Conservation (phyloP, 2,329 filamentous ascomycete species). For the Plectosphaerella sp. region DNA sequence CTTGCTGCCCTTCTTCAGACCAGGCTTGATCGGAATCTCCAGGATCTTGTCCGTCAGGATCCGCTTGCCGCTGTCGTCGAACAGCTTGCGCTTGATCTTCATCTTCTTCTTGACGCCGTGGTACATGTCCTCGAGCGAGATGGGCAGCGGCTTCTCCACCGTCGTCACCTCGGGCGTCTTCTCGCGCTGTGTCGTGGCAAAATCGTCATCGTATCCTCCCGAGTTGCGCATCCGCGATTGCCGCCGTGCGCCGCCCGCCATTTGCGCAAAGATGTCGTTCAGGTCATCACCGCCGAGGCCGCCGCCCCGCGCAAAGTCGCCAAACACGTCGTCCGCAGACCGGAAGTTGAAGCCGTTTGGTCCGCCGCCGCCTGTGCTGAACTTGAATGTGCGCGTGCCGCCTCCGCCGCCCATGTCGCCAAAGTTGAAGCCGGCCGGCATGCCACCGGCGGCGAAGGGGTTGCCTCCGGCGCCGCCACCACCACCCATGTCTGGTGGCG, state of each 20-base stretch:
- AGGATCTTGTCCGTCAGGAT: conserved; percentile 84
- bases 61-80: conserved; percentile 80
- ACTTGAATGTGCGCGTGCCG: conserved; percentile 57
- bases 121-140: conserved; percentile 86
- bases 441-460: conserved; percentile 54
- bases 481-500: conserved; percentile 53
- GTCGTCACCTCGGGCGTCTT: conserved; percentile 82
- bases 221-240: conserved; percentile 36
- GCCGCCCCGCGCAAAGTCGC: conserved; percentile 68
- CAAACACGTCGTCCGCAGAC: conserved; percentile 79
- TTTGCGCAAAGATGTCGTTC: conserved; percentile 47
- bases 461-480: conserved; percentile 40
- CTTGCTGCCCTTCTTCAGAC: conserved; percentile 94
- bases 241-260: conserved; percentile 39
- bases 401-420: conserved; percentile 36
- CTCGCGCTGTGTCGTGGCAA: conserved; percentile 24
- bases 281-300: conserved; percentile 37
- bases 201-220: conserved; percentile 24
- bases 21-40: conserved; percentile 92
- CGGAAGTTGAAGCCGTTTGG: conserved; percentile 71
- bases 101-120: conserved; percentile 91
- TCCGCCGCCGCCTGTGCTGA: conserved; percentile 50
- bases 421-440: conserved; percentile 53
- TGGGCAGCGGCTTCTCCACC: conserved; percentile 75
- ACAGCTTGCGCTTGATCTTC: conserved; percentile 96